A percentile compares a stretch with the other conserved stretches of the same genome.
These are phyloP conservation scores for Chaetomidium leptoderma DNA, from an alignment of 495 filamentous ascomycete species.

Conservation along the genomic window DNA sequence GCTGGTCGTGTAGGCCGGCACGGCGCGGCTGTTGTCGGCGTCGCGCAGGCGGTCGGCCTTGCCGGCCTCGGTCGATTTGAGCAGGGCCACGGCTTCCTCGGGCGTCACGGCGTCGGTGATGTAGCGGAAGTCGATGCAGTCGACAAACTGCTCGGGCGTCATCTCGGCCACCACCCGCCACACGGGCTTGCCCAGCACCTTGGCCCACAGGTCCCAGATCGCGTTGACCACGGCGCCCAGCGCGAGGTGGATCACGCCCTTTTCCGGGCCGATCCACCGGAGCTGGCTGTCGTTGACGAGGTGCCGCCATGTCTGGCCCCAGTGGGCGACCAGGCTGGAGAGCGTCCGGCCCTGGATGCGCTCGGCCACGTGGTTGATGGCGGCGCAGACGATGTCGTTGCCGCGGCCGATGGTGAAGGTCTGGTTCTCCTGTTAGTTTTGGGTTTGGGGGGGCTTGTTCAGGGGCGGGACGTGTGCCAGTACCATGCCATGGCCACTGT, in stretches of 20 bases:
- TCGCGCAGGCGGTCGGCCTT: constrained; percentile 66
- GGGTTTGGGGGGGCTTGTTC: not conserved
- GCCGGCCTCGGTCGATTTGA: constrained; percentile 56
- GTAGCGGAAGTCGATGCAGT: constrained; percentile 89
- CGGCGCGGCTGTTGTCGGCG: constrained; percentile 64
- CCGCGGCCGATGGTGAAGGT: constrained; percentile 96
- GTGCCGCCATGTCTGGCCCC: constrained; percentile 86
- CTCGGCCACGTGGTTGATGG: constrained; percentile 70
- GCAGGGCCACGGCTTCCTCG: constrained; percentile 70
- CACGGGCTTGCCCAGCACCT: constrained; percentile 76
- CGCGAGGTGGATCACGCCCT: constrained; percentile 90
- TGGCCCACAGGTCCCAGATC: constrained; percentile 94
- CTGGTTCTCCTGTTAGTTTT: constrained; percentile 35
- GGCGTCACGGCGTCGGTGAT: constrained; percentile 91
- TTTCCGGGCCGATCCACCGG: constrained; percentile 93
- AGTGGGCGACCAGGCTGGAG: constrained; percentile 69
- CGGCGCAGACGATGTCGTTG: constrained; percentile 87
- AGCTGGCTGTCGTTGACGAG: constrained; percentile 86
- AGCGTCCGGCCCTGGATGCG: constrained; percentile 71
- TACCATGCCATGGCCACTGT: constrained; percentile 86
- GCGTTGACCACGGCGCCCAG: constrained; percentile 89
- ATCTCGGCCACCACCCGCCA: constrained; percentile 89
- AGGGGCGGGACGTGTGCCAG: constrained; percentile 4
- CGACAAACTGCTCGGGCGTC: constrained; percentile 78
- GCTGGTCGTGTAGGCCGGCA: constrained; percentile 86